Evolutionary conservation across 2,329 filamentous ascomycete species (phyloP), one percentile per base, ranked within the genome.

Genomic region (Dothideomycetes sp.): DNA sequence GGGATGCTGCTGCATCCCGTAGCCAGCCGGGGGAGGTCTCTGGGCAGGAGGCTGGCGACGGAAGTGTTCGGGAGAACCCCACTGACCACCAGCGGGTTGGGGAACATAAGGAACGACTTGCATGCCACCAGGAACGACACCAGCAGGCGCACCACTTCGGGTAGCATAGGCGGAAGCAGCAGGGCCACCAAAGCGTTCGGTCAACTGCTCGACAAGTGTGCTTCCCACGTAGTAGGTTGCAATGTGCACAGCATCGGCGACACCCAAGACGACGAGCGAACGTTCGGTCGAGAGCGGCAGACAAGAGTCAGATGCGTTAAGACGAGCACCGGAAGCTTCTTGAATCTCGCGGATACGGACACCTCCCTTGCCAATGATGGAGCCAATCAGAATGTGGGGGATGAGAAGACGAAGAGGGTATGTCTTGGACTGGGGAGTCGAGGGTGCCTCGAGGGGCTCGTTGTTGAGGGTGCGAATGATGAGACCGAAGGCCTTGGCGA

Each of bases 391-490:
- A 54, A 98, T 91, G 59, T 96, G 91, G 13, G 91, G 91, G 53
- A 98, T 86, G 42, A 98, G 78, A 36, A 98, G 79, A 53, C 91
- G 87, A 41, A 98, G 80, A 46, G 91, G 91, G 55, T 98, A 98
- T 2, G 89, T 94, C 74, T 95, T 96, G 47, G 89, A 96, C 51
- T 93, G 85, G 39, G 87, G 80, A 45, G 82, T 94, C 10, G 91
- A 98, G 27, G 91, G 71, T 56, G 85, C 76, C 53, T 85, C 80
- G 39, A 98, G 74, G 23, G 87, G 84, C 67, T 98, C 91, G 58
- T 96, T 94, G 73, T 98, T 98, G 48, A 98, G 72, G 3, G 91
- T 98, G 55, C 91, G 86, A 55, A 98, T 95, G 59, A 98, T 98
- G 51, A 98, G 73, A 59, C 91, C 91, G 62, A 98, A 98, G 13